Evolutionary conservation across 2,329 filamentous ascomycete genomes (phyloP).

Genomic region (Rutstroemia sp.): DNA sequence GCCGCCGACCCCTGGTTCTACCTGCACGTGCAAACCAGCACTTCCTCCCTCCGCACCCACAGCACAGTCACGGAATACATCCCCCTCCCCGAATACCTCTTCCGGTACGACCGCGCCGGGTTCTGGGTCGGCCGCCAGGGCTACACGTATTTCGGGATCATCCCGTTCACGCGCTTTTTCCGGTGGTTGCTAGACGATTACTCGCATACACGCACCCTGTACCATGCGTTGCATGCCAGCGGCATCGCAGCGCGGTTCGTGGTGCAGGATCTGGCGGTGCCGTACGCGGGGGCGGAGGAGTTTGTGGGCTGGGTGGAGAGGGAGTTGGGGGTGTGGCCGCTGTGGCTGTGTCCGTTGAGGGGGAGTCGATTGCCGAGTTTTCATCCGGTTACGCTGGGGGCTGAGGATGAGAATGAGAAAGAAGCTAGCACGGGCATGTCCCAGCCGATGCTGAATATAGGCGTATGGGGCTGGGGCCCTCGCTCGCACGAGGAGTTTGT

Average conservation of each 20-base stretch:
- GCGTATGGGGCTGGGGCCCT: slow-evolving; percentile 79
- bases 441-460: slow-evolving; percentile 51
- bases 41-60: slow-evolving; percentile 3
- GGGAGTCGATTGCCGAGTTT: slow-evolving; percentile 27
- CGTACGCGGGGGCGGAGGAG: slow-evolving; percentile 40
- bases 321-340: slow-evolving; percentile 41
- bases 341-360: slow-evolving; percentile 51
- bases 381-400: slow-evolving; percentile 27
- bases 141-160: slow-evolving; percentile 48
- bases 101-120: slow-evolving; percentile 55
- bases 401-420: too few species aligned
- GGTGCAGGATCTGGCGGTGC: slow-evolving; percentile 56
- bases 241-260: slow-evolving; percentile 49
- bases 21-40: slow-evolving; percentile 44
- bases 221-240: slow-evolving; percentile 53
- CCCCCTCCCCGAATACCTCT: slow-evolving; percentile 46
- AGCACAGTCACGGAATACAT: slow-evolving; percentile 31
- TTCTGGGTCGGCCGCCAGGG: slow-evolving; percentile 58
- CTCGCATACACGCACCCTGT: slow-evolving; percentile 54
- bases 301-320: slow-evolving; percentile 47
- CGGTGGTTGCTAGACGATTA: slow-evolving; percentile 53
- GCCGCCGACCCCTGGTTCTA: slow-evolving; percentile 58
- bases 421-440: slow-evolving; percentile 19
- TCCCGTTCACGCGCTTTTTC: slow-evolving; percentile 52
- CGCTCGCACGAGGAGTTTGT: slow-evolving; percentile 49